Conservation (phyloP, 1,284 basidiomycete genomes). For the Peniophora sp. region DNA sequence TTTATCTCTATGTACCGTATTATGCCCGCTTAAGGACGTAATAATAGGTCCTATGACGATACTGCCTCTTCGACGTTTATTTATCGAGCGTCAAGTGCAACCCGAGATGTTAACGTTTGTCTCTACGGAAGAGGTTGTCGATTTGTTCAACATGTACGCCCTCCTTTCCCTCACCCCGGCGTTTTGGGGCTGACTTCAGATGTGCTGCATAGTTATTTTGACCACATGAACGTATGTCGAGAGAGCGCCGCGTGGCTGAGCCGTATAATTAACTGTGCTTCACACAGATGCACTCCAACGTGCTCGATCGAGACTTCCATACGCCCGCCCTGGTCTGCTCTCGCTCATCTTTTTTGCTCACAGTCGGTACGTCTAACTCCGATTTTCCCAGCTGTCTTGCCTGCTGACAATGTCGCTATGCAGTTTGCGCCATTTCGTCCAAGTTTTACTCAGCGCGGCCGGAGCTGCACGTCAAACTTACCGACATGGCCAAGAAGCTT, state of each 20-base stretch:
- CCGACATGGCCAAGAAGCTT: conserved; percentile 84
- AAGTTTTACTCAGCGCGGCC: conserved; percentile 83
- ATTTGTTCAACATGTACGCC: conserved; percentile 85
- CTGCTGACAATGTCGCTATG: conserved; percentile 8
- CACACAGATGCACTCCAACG: conserved; percentile 57
- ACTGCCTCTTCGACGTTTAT: conserved; percentile 75
- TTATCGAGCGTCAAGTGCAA: conserved; percentile 84
- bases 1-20: conserved; percentile 6
- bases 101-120: conserved; percentile 88
- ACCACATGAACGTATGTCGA: conserved; percentile 60
- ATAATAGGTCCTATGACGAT: conserved; percentile 77
- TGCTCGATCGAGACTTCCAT: conserved; percentile 83
- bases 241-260: conserved; percentile 3
- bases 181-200: conserved; percentile 6
- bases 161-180: conserved; percentile 5
- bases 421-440: conserved; percentile 90
- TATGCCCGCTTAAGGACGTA: not conserved
- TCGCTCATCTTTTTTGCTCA: conserved; percentile 87
- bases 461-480: conserved; percentile 77
- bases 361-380: conserved; percentile 66
- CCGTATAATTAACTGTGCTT: conserved; percentile 7
- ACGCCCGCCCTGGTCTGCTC: conserved; percentile 89
- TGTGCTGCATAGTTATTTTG: conserved; percentile 54
- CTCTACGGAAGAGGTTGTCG: conserved; percentile 76
- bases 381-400: conserved; percentile 2